Conservation (phyloP, 495 filamentous ascomycete species). For the Aspergillus wentii region DNA sequence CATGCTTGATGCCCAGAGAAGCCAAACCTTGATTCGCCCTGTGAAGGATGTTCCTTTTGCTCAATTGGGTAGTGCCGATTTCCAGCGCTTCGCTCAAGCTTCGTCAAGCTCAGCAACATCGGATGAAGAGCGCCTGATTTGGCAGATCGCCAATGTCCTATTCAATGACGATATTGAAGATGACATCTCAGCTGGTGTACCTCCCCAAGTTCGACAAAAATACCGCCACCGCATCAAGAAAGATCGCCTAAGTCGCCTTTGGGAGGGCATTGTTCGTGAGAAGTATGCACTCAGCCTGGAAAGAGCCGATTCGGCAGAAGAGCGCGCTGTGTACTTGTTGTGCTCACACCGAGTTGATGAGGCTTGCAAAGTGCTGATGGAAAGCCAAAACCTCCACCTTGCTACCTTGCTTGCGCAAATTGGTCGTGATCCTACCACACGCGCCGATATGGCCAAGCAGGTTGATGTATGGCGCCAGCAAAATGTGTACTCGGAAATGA, state of each 20-base stretch:
- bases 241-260: slow-evolving; percentile 44
- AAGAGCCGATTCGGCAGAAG: slow-evolving; percentile 57
- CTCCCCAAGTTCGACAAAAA: slow-evolving; percentile 30
- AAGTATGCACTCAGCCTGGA: slow-evolving; percentile 43
- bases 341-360: slow-evolving; percentile 71
- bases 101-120: slow-evolving; percentile 15
- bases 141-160: slow-evolving; percentile 70
- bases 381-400: slow-evolving; percentile 69
- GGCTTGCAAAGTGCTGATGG: slow-evolving; percentile 72
- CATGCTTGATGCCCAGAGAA: slow-evolving; percentile 33
- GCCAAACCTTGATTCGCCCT: slow-evolving; percentile 28
- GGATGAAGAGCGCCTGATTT: slow-evolving; percentile 35
- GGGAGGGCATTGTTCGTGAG: slow-evolving; percentile 43
- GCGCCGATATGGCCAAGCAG: slow-evolving; percentile 68
- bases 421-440: slow-evolving; percentile 58
- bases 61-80: slow-evolving; percentile 26
- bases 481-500: slow-evolving; percentile 78
- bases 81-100: slow-evolving; percentile 31
- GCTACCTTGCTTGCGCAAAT: slow-evolving; percentile 81
- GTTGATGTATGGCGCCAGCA: slow-evolving; percentile 78
- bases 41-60: slow-evolving; percentile 37
- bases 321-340: slow-evolving; percentile 76
- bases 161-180: slow-evolving; percentile 64
- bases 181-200: slow-evolving; percentile 39
- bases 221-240: slow-evolving; percentile 49